A percentile compares a stretch with the other conserved stretches of the same genome.
These are phyloP conservation scores for Aspergillus floridensis DNA, from an alignment of 2,329 filamentous ascomycete species.

Conservation along the genomic window DNA sequence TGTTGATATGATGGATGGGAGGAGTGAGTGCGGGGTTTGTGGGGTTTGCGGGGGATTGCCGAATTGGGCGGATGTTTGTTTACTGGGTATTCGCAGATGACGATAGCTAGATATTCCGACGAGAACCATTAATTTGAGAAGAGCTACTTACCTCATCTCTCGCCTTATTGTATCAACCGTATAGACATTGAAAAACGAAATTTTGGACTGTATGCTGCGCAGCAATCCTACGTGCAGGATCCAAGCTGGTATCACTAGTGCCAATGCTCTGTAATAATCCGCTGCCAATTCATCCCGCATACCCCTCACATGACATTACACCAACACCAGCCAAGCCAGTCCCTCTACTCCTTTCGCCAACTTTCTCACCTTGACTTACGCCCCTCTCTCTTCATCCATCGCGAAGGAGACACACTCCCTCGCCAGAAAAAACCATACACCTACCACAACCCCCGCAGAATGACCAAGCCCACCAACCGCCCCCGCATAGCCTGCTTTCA, in stretches of 20 bases:
- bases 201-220: too few relatives aligned
- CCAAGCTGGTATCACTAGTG: too few relatives aligned
- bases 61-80: neutral
- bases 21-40: neutral
- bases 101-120: too few relatives aligned
- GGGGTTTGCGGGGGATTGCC: neutral
- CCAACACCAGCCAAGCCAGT: neutral
- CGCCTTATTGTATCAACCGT: rapidly evolving
- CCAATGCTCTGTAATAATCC: slow-evolving; percentile 24
- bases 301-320: slow-evolving; percentile 1
- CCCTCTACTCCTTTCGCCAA: neutral
- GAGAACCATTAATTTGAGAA: too few relatives aligned
- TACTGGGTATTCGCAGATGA: too few relatives aligned
- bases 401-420: neutral
- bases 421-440: neutral
- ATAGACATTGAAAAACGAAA: rapidly evolving
- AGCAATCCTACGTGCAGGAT: too few relatives aligned
- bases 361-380: neutral
- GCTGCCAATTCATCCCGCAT: slow-evolving; percentile 37
- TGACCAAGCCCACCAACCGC: slow-evolving; percentile 1
- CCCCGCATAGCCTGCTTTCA: slow-evolving; percentile 26
- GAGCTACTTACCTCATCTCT: too few relatives aligned
- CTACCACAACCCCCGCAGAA: neutral
- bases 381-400: neutral
- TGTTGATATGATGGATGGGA: neutral